phyloP scores from a whole-genome alignment of 305 asterid genomes.

The Fraxinus xanthoxyloides region DNA sequence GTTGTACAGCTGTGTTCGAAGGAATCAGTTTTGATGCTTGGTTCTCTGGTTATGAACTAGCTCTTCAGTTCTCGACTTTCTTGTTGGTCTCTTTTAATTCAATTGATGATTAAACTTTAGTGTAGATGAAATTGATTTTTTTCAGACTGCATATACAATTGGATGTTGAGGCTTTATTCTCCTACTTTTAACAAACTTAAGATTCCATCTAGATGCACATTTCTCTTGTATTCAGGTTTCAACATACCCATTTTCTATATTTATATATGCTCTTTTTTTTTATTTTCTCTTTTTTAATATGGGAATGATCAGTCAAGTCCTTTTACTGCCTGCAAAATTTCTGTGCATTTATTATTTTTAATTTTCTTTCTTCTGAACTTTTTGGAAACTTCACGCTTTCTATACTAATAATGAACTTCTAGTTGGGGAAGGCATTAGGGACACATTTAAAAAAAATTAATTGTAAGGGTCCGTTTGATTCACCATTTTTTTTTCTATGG shows the following conservation, averaged over 20 bases:
- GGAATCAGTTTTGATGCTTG: not conserved
- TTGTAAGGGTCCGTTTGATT: not conserved
- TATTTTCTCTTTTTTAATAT: not conserved
- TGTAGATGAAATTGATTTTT: not conserved
- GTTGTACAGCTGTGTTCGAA: not conserved
- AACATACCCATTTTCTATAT: not conserved
- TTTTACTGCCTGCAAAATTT: not conserved
- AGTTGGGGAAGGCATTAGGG: not conserved
- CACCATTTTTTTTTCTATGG: too few species aligned
- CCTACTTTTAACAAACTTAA: not conserved
- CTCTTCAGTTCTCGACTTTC: not conserved
- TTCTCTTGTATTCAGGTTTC: not conserved
- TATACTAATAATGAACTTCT: not conserved
- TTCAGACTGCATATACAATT: not conserved
- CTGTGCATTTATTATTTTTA: not conserved
- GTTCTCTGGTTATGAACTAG: not conserved
- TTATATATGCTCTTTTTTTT: not conserved
- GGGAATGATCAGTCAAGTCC: not conserved
- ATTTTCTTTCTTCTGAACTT: not conserved
- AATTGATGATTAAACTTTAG: not conserved
- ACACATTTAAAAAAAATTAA: not conserved
- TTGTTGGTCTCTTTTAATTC: not conserved
- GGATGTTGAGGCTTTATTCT: not conserved
- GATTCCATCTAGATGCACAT: not conserved
- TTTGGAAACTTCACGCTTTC: not conserved